Conservation (phyloP, 73 alveolate genomes). For the Loxodes magnus region DNA sequence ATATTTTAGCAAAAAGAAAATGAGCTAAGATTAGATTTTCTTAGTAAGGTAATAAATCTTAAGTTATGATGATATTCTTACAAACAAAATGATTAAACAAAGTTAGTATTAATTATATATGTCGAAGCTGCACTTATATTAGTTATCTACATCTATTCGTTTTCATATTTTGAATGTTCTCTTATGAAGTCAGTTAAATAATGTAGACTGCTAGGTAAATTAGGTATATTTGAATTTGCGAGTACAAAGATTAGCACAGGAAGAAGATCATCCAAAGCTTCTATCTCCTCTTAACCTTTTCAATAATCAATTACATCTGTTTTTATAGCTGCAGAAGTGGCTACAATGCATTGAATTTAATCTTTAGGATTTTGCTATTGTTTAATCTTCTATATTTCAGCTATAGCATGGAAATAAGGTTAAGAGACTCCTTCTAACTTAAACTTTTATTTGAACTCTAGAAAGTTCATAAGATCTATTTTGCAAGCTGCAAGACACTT, state of each 20-base stretch:
- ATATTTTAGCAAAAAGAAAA: too few relatives aligned
- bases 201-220: conserved; percentile 37
- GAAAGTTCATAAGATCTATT: background rate
- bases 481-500: background rate
- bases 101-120: too few relatives aligned
- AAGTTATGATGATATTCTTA: too few relatives aligned
- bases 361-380: background rate
- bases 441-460: background rate
- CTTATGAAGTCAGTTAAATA: conserved; percentile 44
- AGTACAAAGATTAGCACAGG: conserved; percentile 6
- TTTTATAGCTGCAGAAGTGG: conserved; percentile 2
- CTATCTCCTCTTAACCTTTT: background rate
- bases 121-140: too few relatives aligned
- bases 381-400: background rate
- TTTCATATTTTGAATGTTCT: too few relatives aligned
- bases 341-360: background rate
- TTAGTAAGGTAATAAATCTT: too few relatives aligned
- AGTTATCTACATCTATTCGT: too few relatives aligned
- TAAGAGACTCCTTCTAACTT: background rate
- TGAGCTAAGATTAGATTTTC: too few relatives aligned
- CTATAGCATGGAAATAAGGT: conserved; percentile 8
- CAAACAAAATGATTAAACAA: too few relatives aligned
- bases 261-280: conserved; percentile 7
- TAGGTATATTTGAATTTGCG: conserved; percentile 22
- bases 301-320: conserved; percentile 6